Base-by-base conservation (phyloP, 306 rosid genomes). In the Fragaria nilgerrensis region DNA sequence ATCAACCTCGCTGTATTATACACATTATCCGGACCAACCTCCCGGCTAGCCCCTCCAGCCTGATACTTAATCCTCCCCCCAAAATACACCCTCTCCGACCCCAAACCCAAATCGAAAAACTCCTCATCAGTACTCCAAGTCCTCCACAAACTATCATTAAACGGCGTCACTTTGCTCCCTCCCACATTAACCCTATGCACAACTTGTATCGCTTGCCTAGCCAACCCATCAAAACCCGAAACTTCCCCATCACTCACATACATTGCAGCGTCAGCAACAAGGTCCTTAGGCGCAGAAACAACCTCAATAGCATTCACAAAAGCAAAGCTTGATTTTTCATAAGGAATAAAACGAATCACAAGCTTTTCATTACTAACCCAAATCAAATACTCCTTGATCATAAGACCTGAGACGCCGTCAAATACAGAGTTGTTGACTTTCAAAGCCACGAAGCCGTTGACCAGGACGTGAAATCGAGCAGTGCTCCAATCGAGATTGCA, bases 261-360 rank as follows among this genome's bases (percentile, higher is more conserved):
- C 78, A 77, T 82, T 3, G 96, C 91, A 2, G 90, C 72, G 23
- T 87, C 90, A 34, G 89, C 86, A 15, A 95, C 85, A 79, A 95
- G 96, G 62, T 95, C 97, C 23, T 87, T 90, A 1, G 98, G 98
- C 9, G 96, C 96, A 78, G 97, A 90, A n/a, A 95, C 85, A 3
- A 95, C 96, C 82, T 92, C 98, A 82, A 92, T 92, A 27, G 97
- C 98, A 80, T 90, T 95, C 14, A 92, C 92, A 81, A 89, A 95
- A 12, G 88, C 97, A 59, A 90, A 87, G 73, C 85, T 79, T 5
- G 90, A 84, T 44, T 73, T 81, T 50, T 75, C 72, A 47, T 17
- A 68, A 7, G 98, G 98, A 5, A 92, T 81, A 80, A 95, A 92
- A 29, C 77, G 76, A 27, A 95, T 74, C 27, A 61, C 87, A 22